Conservation (phyloP, 805 yeast genomes). For the Ogataea haglerorum region DNA sequence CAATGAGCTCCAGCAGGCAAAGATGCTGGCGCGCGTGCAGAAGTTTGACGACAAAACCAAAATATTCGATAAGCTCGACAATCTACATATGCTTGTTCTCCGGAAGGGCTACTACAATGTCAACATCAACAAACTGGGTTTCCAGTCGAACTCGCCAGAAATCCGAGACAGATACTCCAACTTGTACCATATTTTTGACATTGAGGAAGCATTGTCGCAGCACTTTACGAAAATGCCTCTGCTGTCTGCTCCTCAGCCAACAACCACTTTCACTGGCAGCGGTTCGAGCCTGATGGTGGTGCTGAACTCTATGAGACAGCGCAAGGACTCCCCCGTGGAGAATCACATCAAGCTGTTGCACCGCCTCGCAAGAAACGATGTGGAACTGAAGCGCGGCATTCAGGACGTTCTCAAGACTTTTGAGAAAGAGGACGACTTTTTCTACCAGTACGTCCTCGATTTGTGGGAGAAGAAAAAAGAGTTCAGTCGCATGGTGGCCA, state of each 20-base stretch:
- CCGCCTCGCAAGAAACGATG: conserved; percentile 32
- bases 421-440: conserved; percentile 33
- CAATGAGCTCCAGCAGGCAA: conserved; percentile 30
- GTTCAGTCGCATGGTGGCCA: conserved; percentile 23
- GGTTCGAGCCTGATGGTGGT: conserved; percentile 20
- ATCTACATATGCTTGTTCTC: conserved; percentile 29
- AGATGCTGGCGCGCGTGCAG: conserved; percentile 27
- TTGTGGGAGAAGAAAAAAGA: conserved; percentile 34
- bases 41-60: conserved; percentile 26
- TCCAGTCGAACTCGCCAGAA: conserved; percentile 26
- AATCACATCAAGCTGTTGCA: conserved; percentile 26
- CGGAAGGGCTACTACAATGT: conserved; percentile 33
- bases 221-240: conserved; percentile 24
- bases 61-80: conserved; percentile 31
- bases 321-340: conserved; percentile 25
- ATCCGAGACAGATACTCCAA: conserved; percentile 25
- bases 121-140: conserved; percentile 29
- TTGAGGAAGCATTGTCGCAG: conserved; percentile 24
- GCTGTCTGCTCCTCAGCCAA: conserved; percentile 18
- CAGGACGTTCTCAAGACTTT: conserved; percentile 28
- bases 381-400: conserved; percentile 28
- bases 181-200: conserved; percentile 28
- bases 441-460: conserved; percentile 32
- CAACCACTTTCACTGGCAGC: conserved; percentile 8
- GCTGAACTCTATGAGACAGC: conserved; percentile 8